Evolutionary conservation across 2,329 filamentous ascomycete species (phyloP).

Genomic region (Nemania diffusa): DNA sequence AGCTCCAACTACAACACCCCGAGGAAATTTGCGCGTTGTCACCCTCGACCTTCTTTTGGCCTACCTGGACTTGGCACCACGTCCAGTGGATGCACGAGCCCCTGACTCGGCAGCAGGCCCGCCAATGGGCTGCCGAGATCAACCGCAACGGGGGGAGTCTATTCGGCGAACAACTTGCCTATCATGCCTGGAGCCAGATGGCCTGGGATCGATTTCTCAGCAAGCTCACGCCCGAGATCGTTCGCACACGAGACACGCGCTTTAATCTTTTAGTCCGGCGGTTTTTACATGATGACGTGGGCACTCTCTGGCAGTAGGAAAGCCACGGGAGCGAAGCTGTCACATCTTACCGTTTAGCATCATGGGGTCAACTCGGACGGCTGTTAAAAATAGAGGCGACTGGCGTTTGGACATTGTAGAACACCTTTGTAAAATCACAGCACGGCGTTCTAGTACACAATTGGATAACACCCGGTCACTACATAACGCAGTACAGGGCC

Average conservation of each 20-base stretch:
- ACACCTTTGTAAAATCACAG: background rate
- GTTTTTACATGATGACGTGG: slow-evolving; percentile 45
- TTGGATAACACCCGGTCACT: slow-evolving; percentile 13
- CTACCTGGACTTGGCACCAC: slow-evolving; percentile 54
- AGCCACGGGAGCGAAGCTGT: background rate
- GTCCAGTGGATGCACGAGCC: slow-evolving; percentile 53
- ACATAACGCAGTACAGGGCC: background rate
- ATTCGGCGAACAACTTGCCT: slow-evolving; percentile 52
- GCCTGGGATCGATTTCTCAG: slow-evolving; percentile 50
- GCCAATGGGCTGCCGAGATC: slow-evolving; percentile 48
- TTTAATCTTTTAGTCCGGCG: slow-evolving; percentile 53
- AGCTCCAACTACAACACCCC: slow-evolving; percentile 44
- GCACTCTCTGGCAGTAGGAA: slow-evolving; percentile 17
- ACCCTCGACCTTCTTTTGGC: slow-evolving; percentile 54
- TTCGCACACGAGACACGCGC: slow-evolving; percentile 50
- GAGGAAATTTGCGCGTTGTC: slow-evolving; percentile 52
- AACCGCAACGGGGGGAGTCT: slow-evolving; percentile 49
- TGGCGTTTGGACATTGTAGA: slow-evolving; percentile 25
- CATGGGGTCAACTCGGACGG: background rate
- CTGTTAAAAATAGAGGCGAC: slow-evolving; percentile 6
- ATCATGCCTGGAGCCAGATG: slow-evolving; percentile 54
- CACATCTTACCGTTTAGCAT: slow-evolving; percentile 2
- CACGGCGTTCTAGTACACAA: slow-evolving; percentile 8
- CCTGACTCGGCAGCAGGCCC: slow-evolving; percentile 46
- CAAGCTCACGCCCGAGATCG: slow-evolving; percentile 48